These are phyloP conservation scores for Hyphodiscus hymeniophilus DNA, from an alignment of 495 filamentous ascomycete species.

Conservation along the genomic window DNA sequence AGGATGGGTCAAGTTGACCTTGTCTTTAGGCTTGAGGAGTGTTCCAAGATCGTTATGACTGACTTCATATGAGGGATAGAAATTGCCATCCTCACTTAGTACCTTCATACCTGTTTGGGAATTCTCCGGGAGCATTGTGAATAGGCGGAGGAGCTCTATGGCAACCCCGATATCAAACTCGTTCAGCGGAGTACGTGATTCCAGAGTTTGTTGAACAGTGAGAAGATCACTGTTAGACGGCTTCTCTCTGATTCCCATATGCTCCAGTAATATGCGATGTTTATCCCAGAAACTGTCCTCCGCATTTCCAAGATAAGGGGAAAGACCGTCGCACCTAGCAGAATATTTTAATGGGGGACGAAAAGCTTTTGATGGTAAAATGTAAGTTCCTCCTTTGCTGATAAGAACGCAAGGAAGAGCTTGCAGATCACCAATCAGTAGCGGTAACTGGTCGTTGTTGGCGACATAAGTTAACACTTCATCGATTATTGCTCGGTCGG, in stretches of 20 bases:
- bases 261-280: constrained; percentile 16
- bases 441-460: constrained; percentile 1
- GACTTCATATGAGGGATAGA: constrained; percentile 9
- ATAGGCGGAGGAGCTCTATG: constrained; percentile 22
- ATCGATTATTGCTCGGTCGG: constrained; percentile 17
- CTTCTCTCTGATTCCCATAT: constrained; percentile 17
- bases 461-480: constrained; percentile 21
- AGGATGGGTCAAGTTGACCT: constrained; percentile 25
- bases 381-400: constrained; percentile 7
- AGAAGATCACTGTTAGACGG: constrained; percentile 19
- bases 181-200: constrained; percentile 7
- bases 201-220: constrained; percentile 17
- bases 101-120: constrained; percentile 10
- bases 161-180: constrained; percentile 18
- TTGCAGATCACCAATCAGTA: constrained; percentile 10
- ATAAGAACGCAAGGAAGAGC: constrained; percentile 18
- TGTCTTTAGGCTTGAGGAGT: constrained; percentile 3
- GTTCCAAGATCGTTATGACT: constrained; percentile 12
- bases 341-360: not conserved
- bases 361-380: constrained; percentile 13
- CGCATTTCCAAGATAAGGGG: constrained; percentile 20
- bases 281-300: constrained; percentile 19
- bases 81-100: constrained; percentile 2
- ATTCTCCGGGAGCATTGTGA: constrained; percentile 11
- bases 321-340: constrained; percentile 7